These are phyloP conservation scores for Penicillium verrucosum DNA, from an alignment of 2,329 filamentous ascomycete species.

Conservation along the genomic window DNA sequence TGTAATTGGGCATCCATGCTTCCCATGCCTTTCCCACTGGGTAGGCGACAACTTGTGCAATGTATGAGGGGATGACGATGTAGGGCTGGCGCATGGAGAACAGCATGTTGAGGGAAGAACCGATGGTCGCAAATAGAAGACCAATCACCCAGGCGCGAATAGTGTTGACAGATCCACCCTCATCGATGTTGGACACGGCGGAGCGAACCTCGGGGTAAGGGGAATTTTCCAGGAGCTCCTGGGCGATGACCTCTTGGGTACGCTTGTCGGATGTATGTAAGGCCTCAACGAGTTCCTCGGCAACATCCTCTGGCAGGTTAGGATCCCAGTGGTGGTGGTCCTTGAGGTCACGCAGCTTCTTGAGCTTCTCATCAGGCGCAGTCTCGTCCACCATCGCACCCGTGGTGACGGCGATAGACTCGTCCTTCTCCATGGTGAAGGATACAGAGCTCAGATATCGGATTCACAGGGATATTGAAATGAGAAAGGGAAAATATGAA, in stretches of 20 bases:
- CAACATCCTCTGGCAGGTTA: conserved; percentile 61
- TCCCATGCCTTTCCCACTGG: conserved; percentile 47
- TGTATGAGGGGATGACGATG: conserved; percentile 59
- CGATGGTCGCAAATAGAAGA: conserved; percentile 58
- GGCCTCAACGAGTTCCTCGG: conserved; percentile 59
- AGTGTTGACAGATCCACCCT: conserved; percentile 63
- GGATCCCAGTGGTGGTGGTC: conserved; percentile 62
- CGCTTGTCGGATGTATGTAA: conserved; percentile 55
- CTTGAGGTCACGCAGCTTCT: conserved; percentile 54
- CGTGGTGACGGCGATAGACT: conserved; percentile 23
- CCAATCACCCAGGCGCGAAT: conserved; percentile 64
- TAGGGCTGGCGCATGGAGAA: conserved; percentile 58
- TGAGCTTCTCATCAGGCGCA: conserved; percentile 24
- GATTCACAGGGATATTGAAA: background rate
- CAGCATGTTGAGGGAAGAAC: conserved; percentile 61
- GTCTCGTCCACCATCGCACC: conserved; percentile 20
- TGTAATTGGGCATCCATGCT: conserved; percentile 36
- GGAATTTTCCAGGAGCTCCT: conserved; percentile 62
- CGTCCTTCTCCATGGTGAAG: conserved; percentile 19
- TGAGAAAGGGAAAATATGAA: background rate
- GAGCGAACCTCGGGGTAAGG: conserved; percentile 66
- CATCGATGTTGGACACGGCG: conserved; percentile 62
- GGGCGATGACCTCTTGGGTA: conserved; percentile 57
- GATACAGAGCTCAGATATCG: background rate
- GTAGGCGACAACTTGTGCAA: conserved; percentile 61